These are phyloP conservation scores for Pseudogymnoascus sp. DNA, from an alignment of 2,329 filamentous ascomycete species.

Conservation along the genomic window DNA sequence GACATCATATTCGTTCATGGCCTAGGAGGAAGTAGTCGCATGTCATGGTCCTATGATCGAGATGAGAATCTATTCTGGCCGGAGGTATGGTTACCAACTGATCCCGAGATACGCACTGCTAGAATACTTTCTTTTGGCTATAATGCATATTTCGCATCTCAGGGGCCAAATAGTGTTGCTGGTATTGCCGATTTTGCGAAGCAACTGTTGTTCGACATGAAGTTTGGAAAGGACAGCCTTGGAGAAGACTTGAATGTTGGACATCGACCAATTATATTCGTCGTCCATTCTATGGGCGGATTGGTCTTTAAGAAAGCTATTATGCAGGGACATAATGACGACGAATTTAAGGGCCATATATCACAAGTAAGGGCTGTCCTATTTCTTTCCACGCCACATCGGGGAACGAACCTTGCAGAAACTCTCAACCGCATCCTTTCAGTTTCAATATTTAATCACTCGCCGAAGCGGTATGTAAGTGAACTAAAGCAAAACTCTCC, in stretches of 20 bases:
- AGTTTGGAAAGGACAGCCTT: slow-evolving; percentile 16
- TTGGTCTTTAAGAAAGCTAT: slow-evolving; percentile 26
- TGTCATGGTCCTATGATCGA: slow-evolving; percentile 30
- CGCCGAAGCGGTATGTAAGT: slow-evolving; percentile 31
- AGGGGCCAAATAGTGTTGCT: slow-evolving; percentile 3
- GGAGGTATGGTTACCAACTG: slow-evolving; percentile 27
- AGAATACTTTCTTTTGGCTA: slow-evolving; percentile 33
- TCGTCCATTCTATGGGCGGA: slow-evolving; percentile 42
- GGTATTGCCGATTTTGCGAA: slow-evolving; percentile 26
- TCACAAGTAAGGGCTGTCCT: slow-evolving; percentile 29
- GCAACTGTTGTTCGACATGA: slow-evolving; percentile 22
- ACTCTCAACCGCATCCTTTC: slow-evolving; percentile 33
- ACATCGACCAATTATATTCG: slow-evolving; percentile 32
- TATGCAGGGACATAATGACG: slow-evolving; percentile 22
- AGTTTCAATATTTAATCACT: slow-evolving; percentile 18
- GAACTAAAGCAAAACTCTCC: slow-evolving; percentile 34
- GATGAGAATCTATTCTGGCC: slow-evolving; percentile 32
- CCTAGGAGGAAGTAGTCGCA: slow-evolving; percentile 31
- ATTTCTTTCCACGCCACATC: slow-evolving; percentile 37
- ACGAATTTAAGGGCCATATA: slow-evolving; percentile 24
- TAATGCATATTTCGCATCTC: slow-evolving; percentile 15
- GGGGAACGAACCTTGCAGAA: slow-evolving; percentile 33
- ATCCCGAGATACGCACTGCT: slow-evolving; percentile 27
- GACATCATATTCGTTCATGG: slow-evolving; percentile 37
- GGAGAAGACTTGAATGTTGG: slow-evolving; percentile 13